Evolutionary conservation across 108 stramenopile species (phyloP), one percentile per base, ranked within the genome.

Genomic region (Discostella stelligeroides): DNA sequence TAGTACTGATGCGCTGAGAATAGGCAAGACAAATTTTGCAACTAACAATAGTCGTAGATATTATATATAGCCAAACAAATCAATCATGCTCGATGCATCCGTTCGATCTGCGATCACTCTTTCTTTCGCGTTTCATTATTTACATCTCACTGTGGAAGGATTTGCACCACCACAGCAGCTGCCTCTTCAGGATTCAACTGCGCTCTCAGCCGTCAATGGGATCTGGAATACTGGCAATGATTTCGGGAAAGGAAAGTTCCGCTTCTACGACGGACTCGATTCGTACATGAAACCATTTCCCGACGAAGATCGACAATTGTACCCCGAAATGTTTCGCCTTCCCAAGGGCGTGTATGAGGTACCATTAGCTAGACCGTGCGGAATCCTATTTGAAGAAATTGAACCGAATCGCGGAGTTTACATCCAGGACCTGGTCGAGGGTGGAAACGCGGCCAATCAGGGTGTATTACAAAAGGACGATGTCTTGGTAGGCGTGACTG

Each of bases 371-470:
- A 87, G 77, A 60, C 93, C 93, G 41, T 70, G 88, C 17, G 93
- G 93, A 5, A 92, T 95, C n/a, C 50, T 92, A 15, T 95, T 95
- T 70, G 93, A 95, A 79, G 93, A 95, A 40, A 85, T 92, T 51
- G 89, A 90, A 55, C 55, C 62, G 11, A 85, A 87, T 0, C 61
- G 75, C 7, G 93, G 90, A 2, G 80, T 95, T 14, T 87, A 80
- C 61, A 85, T 95, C 1, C 66, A 80, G 29, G 93, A 89, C 67
- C 56, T 95, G 11, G 93, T 92, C 8, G 91, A 95, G 63, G 93
- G 84, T 37, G 93, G 93, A 1, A 82, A 88, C 37, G 93, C 93
- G 7, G 85, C 75, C 34, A 60, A 47, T n/a, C 72, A 84, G 47
- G 93, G 89, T 9, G 71, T 73, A 11, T 73, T 94, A 27, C 70